Evolutionary conservation across 2,329 filamentous ascomycete species (phyloP), one percentile per base, ranked within the genome.

Genomic region (Epichloe sp.): DNA sequence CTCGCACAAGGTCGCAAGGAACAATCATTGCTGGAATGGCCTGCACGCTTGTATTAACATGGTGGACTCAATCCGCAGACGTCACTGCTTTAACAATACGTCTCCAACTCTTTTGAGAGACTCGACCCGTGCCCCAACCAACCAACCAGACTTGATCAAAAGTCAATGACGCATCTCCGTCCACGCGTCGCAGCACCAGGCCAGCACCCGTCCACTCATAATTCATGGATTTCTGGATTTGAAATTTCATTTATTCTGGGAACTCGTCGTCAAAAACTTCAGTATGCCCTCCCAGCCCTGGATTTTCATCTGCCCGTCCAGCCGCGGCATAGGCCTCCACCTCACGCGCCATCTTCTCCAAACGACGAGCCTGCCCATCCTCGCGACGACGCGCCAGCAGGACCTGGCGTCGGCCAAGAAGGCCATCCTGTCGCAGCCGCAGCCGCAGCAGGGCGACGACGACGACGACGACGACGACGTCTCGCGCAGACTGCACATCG

Each of bases 261-360:
- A 19, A 26, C 21, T 23, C 21, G 21, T 23, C 21, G 5, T 4
- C 21, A 5, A 23, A 23, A 23, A 12, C n/a, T n/a, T 54, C 37
- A 42, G 23, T 8, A 72, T 74, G 68, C 72, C 72, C 38, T 68
- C 68, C n/a, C 64, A 64, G 37, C 74, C 74, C 19, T 77, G 74
- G 74, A 70, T 74, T 56, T 62, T 77, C 55, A 56, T 76, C 54
- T 71, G 66, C 42, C 72, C 74, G 0, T 69, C 73, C 17, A 72
- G 65, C 58, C 66, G 74, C 26, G 74, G 74, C 56, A 73, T 77
- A 44, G 73, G 74, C 47, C 63, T 71, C 55, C 68, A 72, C 42
- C 66, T 80, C 12, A 71, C 73, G 11, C 68, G 73, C 0, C 70
- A 74, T 52, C 68, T 77, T 26, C 70, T 76, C 12, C 71, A 65